These are phyloP conservation scores for Talaromyces sp. DNA, from an alignment of 2,329 filamentous ascomycete genomes.

Conservation along the genomic window DNA sequence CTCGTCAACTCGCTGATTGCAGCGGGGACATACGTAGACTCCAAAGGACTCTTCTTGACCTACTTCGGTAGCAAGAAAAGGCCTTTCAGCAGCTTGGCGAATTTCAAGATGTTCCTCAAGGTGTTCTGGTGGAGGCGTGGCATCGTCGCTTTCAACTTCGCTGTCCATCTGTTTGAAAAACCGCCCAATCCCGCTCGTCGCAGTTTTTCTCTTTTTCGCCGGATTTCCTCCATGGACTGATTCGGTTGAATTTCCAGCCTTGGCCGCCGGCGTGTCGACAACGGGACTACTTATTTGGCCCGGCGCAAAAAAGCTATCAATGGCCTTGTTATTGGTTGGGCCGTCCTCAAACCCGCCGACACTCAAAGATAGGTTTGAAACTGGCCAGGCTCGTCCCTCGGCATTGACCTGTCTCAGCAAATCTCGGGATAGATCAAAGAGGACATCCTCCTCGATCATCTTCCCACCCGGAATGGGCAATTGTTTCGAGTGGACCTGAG, in stretches of 20 bases:
- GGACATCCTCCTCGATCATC: constrained; percentile 63
- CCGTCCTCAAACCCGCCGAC: constrained; percentile 93
- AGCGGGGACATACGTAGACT: constrained; percentile 58
- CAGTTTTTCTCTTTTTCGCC: constrained; percentile 45
- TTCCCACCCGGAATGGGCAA: constrained; percentile 72
- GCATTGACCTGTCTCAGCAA: constrained; percentile 72
- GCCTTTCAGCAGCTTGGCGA: not conserved
- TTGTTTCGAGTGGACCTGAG: constrained; percentile 70
- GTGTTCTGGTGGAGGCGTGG: not conserved
- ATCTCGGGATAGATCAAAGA: constrained; percentile 72
- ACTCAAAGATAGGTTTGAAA: constrained; percentile 80
- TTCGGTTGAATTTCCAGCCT: constrained; percentile 15
- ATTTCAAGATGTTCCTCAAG: not conserved
- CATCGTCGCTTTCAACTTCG: not conserved
- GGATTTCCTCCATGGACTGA: constrained; percentile 11
- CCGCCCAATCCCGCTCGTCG: constrained; percentile 51
- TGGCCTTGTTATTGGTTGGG: constrained; percentile 75
- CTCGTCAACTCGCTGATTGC: constrained; percentile 56
- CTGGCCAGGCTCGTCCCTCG: constrained; percentile 83
- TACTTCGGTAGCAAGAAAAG: not conserved
- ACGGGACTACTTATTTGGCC: constrained; percentile 50
- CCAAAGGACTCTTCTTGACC: not conserved
- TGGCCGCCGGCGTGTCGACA: constrained; percentile 23
- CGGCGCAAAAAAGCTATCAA: constrained; percentile 76
- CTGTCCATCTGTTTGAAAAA: constrained; percentile 50